Base-by-base conservation (phyloP, 441 rosid species). In the Melastoma candidum region DNA sequence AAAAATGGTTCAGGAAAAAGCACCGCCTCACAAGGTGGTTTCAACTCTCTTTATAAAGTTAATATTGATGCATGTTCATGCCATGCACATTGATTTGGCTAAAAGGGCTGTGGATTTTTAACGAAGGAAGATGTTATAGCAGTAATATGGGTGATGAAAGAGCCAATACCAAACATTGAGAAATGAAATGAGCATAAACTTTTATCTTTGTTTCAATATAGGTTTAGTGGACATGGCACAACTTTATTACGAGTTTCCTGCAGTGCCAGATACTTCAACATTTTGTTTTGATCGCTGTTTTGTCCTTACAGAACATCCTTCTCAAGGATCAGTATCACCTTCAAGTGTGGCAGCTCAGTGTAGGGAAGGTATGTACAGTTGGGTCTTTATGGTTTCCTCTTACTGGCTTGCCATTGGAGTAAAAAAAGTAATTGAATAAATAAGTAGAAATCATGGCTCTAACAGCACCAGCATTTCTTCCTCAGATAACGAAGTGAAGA, bases 1-100 rank as follows among this genome's bases (percentile, higher is more conserved):
- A 90, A 79, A 60, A 92, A 79, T 48, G 65, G 63, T 67, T 69
- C 82, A 59, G 82, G 66, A 52, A 84, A 74, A 67, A 73, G 71
- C 64, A 7, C 63, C 3, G 81, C 67, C 47, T 75, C 83, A 58
- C 81, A 82, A 82, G 96, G 96, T 90, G 60, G 46, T 22, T 46
- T 36, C 26, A 25, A 46, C 57, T 44, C 51, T 71, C 43, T 57
- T 47, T 63, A 36, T 4, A 36, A 36, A 36, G 41, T 2, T 36
- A 36, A 36, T 36, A 36, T 36, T 36, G 41, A 2, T 36, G 41
- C 41, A 36, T 9, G 41, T 36, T 36, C 6, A 36, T 36, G 7
- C 41, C 41, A 36, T 17, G 8, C 1, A 36, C 8, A 3, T 36
- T 36, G 41, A 9, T 4, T 36, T 1, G 41, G 41, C 8, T 36